A percentile compares a stretch with the other conserved stretches of the same genome.
Conservation (phyloP, 139 green algal genomes). For the Tetradesmus obliquus region DNA sequence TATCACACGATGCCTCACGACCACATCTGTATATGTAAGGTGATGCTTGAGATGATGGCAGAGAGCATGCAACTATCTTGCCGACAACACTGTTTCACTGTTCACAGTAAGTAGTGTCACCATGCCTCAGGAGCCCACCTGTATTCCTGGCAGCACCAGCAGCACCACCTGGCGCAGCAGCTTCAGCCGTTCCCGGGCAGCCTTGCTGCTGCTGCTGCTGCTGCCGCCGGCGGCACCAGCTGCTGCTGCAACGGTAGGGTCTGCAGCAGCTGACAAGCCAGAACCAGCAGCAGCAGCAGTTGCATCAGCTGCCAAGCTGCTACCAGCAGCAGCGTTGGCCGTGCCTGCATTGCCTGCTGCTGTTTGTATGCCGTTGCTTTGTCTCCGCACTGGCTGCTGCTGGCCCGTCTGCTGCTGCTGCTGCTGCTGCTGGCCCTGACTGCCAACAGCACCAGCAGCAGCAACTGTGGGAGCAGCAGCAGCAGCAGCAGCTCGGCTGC, state of each 20-base stretch:
- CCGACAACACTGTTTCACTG: too few species aligned
- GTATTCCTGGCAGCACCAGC: conserved; percentile 39
- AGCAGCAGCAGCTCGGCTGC: background rate
- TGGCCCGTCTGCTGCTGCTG: background rate
- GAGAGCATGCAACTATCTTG: too few species aligned
- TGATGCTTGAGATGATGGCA: too few species aligned
- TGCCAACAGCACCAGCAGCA: background rate
- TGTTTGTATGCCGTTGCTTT: too few species aligned
- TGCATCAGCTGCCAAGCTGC: too few species aligned
- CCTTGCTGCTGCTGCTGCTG: conserved; percentile 36
- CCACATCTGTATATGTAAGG: too few species aligned
- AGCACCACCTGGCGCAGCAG: conserved; percentile 38
- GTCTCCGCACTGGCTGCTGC: background rate
- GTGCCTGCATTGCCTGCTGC: background rate
- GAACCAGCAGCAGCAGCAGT: background rate
- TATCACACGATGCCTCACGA: too few species aligned
- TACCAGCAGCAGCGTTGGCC: background rate
- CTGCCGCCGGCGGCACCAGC: background rate
- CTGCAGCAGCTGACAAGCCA: background rate
- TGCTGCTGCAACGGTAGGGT: background rate
- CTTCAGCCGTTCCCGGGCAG: conserved; percentile 27
- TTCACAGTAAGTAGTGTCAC: too few species aligned
- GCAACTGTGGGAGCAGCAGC: background rate
- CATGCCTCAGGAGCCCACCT: background rate
- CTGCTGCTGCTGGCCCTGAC: background rate